phyloP scores from a whole-genome alignment of 345 rosid genomes.

The Bruguiera parviflora region DNA sequence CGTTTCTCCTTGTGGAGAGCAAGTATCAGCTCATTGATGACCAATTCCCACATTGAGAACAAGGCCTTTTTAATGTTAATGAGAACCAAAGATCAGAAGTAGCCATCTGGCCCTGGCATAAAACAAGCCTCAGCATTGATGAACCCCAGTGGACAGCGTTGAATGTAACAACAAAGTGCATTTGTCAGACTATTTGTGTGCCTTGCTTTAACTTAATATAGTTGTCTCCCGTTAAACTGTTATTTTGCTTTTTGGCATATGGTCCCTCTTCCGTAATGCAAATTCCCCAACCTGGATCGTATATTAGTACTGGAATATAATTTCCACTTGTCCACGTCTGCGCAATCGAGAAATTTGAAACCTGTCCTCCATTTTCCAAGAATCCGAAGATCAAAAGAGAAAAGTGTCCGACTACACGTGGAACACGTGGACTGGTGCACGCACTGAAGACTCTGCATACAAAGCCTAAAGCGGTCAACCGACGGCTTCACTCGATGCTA shows the following conservation, averaged over 20 bases:
- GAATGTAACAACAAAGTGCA: constrained; percentile 5
- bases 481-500: background rate
- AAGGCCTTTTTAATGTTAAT: no score
- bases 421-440: constrained; percentile 4
- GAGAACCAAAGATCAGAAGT: no score
- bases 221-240: background rate
- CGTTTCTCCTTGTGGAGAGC: no score
- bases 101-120: background rate
- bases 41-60: no score
- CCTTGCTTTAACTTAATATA: constrained; percentile 14
- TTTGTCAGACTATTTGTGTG: constrained; percentile 22
- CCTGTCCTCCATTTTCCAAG: constrained; percentile 15
- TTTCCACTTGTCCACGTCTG: constrained; percentile 18
- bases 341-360: constrained; percentile 12
- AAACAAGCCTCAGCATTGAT: background rate
- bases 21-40: no score
- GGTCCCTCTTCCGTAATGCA: constrained; percentile 28
- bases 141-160: constrained; percentile 7
- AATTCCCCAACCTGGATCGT: constrained; percentile 28
- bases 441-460: background rate
- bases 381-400: constrained; percentile 1
- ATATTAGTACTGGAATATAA: constrained; percentile 12
- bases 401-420: background rate
- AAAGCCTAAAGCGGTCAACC: constrained; percentile 15
- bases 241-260: constrained; percentile 20